Percentiles rank a stretch among this genome's conserved stretches.
phyloP scores from a whole-genome alignment of 2,329 filamentous ascomycete species.

The Exophiala sp. region DNA sequence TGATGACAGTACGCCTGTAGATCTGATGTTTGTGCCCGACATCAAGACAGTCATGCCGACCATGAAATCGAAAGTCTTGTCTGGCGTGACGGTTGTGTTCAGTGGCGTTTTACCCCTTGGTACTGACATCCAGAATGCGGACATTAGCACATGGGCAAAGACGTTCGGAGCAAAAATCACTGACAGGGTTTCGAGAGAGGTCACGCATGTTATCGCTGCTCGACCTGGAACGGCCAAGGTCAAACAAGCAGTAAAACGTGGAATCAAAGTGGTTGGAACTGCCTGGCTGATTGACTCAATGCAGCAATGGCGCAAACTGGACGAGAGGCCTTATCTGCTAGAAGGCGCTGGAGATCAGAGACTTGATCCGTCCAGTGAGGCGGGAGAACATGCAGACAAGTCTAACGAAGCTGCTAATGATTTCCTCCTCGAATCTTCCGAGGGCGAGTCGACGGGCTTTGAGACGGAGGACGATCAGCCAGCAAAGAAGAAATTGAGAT shows the following conservation, averaged over 20 bases:
- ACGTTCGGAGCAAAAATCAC: slow-evolving; percentile 70
- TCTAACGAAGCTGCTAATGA: slow-evolving; percentile 36
- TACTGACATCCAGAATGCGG: slow-evolving; percentile 72
- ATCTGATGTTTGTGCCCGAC: slow-evolving; percentile 70
- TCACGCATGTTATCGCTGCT: slow-evolving; percentile 52
- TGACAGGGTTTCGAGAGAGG: slow-evolving; percentile 44
- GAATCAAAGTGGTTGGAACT: slow-evolving; percentile 87
- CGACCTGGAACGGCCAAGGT: slow-evolving; percentile 83
- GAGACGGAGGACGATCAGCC: slow-evolving; percentile 25
- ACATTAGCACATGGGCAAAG: slow-evolving; percentile 81
- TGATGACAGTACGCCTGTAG: slow-evolving; percentile 27
- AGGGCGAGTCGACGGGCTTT: slow-evolving; percentile 32
- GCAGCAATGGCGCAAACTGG: slow-evolving; percentile 74
- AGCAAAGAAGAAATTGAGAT: slow-evolving; percentile 27
- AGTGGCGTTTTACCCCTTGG: slow-evolving; percentile 86
- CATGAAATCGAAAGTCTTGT: slow-evolving; percentile 74
- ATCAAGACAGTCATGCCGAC: slow-evolving; percentile 78
- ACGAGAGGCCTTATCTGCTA: slow-evolving; percentile 75
- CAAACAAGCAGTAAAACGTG: slow-evolving; percentile 73
- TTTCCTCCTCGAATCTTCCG: slow-evolving; percentile 35
- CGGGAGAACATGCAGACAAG: slow-evolving; percentile 38
- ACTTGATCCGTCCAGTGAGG: slow-evolving; percentile 31
- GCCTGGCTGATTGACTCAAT: slow-evolving; percentile 86
- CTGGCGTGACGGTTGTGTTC: slow-evolving; percentile 74
- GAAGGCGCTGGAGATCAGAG: slow-evolving; percentile 55